Conservation (phyloP, 805 yeast genomes). For the Candida ulmi region DNA sequence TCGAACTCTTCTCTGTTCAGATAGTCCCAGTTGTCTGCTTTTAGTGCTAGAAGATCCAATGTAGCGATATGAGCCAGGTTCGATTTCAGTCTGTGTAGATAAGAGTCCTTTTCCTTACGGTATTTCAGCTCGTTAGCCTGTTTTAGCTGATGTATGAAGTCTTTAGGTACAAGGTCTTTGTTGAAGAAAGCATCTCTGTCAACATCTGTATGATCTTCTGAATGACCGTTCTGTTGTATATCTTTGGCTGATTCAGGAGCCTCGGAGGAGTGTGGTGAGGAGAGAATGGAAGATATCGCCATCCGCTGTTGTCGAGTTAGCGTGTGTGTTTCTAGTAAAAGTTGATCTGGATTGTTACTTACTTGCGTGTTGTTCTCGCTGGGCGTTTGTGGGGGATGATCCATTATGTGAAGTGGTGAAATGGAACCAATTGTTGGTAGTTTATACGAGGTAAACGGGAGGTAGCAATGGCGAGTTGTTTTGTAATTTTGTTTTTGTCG, state of each 20-base stretch:
- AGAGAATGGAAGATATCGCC: slow-evolving; percentile 18
- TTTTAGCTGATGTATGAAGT: slow-evolving; percentile 12
- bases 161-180: slow-evolving; percentile 5
- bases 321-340: background rate
- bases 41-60: slow-evolving; percentile 18
- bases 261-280: slow-evolving; percentile 12
- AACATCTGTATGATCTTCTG: background rate
- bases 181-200: background rate
- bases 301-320: slow-evolving; percentile 21
- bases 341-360: background rate
- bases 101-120: slow-evolving; percentile 18
- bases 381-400: slow-evolving; percentile 20
- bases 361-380: slow-evolving; percentile 1
- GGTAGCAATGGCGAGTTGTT: background rate
- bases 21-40: slow-evolving; percentile 23
- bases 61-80: slow-evolving; percentile 24
- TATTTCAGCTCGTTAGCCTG: slow-evolving; percentile 17
- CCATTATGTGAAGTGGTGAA: slow-evolving; percentile 78
- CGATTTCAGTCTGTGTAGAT: slow-evolving; percentile 17
- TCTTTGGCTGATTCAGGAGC: background rate
- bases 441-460: background rate
- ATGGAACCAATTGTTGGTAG: too few relatives aligned
- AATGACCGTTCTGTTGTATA: background rate
- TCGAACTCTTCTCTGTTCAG: slow-evolving; percentile 22
- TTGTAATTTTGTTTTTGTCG: too few relatives aligned